Evolutionary conservation across 1,139 yeast genomes (phyloP).

Genomic region (Nadsonia starkeyi-henricii): DNA sequence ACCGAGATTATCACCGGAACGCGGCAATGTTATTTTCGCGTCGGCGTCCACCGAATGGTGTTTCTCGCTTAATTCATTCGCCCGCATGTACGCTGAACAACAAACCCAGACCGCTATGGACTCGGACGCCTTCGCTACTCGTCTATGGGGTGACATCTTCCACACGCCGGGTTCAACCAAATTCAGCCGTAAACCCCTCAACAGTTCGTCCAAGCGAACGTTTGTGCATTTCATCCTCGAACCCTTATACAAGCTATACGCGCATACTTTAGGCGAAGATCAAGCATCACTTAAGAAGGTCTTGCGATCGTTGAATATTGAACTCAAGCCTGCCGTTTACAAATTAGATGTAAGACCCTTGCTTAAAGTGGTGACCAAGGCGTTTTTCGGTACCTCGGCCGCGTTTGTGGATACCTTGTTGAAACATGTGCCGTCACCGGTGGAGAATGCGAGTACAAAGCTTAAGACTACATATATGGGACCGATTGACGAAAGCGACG

Average conservation of each 20-base stretch:
- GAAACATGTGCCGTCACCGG: conserved; percentile 30
- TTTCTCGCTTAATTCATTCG: conserved; percentile 57
- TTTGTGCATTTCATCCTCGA: conserved; percentile 58
- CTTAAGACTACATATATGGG: conserved; percentile 18
- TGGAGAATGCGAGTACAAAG: conserved; percentile 19
- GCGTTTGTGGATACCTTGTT: conserved; percentile 43
- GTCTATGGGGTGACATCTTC: conserved; percentile 70
- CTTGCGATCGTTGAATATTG: conserved; percentile 28
- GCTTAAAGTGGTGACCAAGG: conserved; percentile 38
- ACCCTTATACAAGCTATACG: conserved; percentile 68
- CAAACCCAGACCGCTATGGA: conserved; percentile 23
- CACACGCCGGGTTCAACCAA: conserved; percentile 32
- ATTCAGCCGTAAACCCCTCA: conserved; percentile 28
- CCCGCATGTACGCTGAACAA: conserved; percentile 34
- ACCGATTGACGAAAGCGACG: conserved; percentile 13
- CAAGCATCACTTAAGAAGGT: conserved; percentile 29
- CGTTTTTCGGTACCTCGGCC: conserved; percentile 39
- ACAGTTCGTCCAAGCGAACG: conserved; percentile 29
- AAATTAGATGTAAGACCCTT: conserved; percentile 43
- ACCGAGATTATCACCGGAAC: conserved; percentile 42
- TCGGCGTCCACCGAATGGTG: conserved; percentile 48
- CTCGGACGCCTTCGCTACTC: conserved; percentile 31
- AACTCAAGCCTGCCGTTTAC: conserved; percentile 18
- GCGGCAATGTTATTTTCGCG: conserved; percentile 59
- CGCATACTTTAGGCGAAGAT: conserved; percentile 46